phyloP scores from a whole-genome alignment of 495 filamentous ascomycete species.

The Penicillium bovifimosum region DNA sequence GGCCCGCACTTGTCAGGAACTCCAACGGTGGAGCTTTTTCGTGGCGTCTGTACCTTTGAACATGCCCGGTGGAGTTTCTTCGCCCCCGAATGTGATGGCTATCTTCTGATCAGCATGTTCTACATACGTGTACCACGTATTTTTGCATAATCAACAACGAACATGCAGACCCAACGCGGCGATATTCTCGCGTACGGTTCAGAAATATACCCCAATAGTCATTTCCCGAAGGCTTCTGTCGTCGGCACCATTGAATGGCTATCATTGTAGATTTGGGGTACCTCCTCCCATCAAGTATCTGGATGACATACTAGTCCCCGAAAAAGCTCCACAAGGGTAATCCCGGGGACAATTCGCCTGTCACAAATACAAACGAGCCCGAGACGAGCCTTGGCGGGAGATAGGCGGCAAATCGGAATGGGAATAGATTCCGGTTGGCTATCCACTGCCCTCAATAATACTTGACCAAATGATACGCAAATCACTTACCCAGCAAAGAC shows the following conservation, averaged over 20 bases:
- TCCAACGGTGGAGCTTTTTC: constrained; percentile 50
- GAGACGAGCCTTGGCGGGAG: too few relatives aligned
- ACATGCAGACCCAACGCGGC: too few relatives aligned
- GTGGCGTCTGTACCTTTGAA: constrained; percentile 49
- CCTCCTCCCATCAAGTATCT: too few relatives aligned
- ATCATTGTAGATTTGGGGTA: too few relatives aligned
- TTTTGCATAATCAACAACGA: too few relatives aligned
- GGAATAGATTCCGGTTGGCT: not conserved
- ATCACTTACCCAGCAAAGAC: not conserved
- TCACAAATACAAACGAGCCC: not conserved
- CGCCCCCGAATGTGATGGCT: constrained; percentile 43
- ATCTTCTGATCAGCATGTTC: constrained; percentile 30
- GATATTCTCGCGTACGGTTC: too few relatives aligned
- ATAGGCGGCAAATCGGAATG: not conserved
- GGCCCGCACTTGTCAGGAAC: constrained; percentile 35
- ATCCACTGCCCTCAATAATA: not conserved
- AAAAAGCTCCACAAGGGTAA: not conserved
- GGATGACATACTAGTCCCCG: too few relatives aligned
- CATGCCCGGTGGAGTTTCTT: constrained; percentile 47
- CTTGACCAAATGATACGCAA: not conserved
- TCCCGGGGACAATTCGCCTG: not conserved
- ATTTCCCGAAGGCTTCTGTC: not conserved
- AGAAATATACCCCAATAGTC: not conserved
- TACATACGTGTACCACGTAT: not conserved
- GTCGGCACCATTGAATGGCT: not conserved